Base-by-base conservation (phyloP, 2,329 filamentous ascomycete genomes). In the Diaporthe ilicicola region DNA sequence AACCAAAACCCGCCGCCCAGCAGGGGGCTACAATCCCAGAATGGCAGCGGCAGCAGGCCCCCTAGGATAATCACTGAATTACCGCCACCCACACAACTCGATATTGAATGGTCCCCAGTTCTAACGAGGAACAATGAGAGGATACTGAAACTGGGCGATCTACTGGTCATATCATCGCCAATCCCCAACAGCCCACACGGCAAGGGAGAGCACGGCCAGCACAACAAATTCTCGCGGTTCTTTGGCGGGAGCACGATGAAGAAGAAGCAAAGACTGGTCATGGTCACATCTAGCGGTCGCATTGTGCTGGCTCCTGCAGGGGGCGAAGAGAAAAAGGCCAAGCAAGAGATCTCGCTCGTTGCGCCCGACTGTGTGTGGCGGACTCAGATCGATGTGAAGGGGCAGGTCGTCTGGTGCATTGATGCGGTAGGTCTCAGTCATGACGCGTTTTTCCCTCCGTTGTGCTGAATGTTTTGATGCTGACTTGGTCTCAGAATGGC, bases 101-200 rank as follows among this genome's bases (percentile, higher is more conserved):
- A 99, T 78, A 97, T 99, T 70, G 96, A 99, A 82, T 99, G 96
- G 96, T 98, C 95, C 0, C 96, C 96, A 0, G 95, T 99, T 5
- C 85, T 99, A 69, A 98, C 93, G 12, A 91, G 92, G 77, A 92
- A 90, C 72, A 98, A 98, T 78, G 96, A 99, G 81, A 90, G 96
- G 44, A 99, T 99, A 75, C 82, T 99, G 73, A 98, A 97, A 80
- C 86, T 99, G 27, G 96, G 96, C 2, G 97, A 99, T 77, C 84
- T 98, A 74, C 89, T 94, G 81, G 95, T 99, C 9, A 87, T 93
- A 48, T 92, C 94, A 7, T 90, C 93, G 2, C 92, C 95, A 12
- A 87, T 94, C 67, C 88, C 93, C 12, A 92, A 93, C 77, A 93
- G 91, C 73, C 90, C 93, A 0, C 91, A 91, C 68, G 89, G 90